Percentiles rank a stretch among this genome's conserved stretches.
Evolutionary conservation across 495 filamentous ascomycete species (phyloP).

Genomic region (Aspergillus bertholletiae): DNA sequence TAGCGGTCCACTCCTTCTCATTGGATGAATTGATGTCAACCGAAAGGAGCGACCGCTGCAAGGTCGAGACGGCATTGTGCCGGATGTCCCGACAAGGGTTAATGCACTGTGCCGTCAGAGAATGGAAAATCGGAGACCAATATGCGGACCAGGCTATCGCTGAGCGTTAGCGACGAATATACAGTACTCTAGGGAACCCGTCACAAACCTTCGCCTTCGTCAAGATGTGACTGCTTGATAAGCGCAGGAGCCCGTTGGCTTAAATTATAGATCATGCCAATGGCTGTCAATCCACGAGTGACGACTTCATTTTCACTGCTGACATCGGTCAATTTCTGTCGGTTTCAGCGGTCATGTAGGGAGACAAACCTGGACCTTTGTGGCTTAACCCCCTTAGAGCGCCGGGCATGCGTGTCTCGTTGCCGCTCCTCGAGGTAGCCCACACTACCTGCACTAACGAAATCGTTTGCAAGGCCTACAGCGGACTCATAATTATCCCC

Average conservation of each 20-base stretch:
- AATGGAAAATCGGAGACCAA: constrained; percentile 92
- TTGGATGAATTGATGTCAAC: constrained; percentile 70
- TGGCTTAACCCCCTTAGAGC: constrained; percentile 51
- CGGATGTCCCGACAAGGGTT: constrained; percentile 95
- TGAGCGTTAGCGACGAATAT: constrained; percentile 14
- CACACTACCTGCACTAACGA: constrained; percentile 78
- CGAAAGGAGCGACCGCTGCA: constrained; percentile 84
- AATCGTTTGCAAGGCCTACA: constrained; percentile 80
- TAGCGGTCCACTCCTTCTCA: constrained; percentile 87
- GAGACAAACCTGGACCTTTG: constrained; percentile 54
- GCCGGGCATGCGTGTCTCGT: constrained; percentile 55
- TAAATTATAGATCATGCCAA: constrained; percentile 74
- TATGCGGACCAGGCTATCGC: constrained; percentile 88
- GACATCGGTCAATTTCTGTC: not conserved
- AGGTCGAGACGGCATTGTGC: constrained; percentile 77
- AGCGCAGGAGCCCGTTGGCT: constrained; percentile 76
- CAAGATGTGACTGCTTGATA: constrained; percentile 90
- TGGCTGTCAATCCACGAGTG: constrained; percentile 71
- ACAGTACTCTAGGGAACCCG: not conserved
- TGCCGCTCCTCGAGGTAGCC: constrained; percentile 79
- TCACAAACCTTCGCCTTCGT: constrained; percentile 70
- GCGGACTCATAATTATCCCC: constrained; percentile 93
- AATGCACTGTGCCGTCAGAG: constrained; percentile 82
- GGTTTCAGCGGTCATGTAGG: not conserved
- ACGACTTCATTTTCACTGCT: constrained; percentile 70